Percentiles rank a stretch among this genome's conserved stretches.
Evolutionary conservation across 208 protist genomes (phyloP).

Genomic region (Trypanosoma rangeli): DNA sequence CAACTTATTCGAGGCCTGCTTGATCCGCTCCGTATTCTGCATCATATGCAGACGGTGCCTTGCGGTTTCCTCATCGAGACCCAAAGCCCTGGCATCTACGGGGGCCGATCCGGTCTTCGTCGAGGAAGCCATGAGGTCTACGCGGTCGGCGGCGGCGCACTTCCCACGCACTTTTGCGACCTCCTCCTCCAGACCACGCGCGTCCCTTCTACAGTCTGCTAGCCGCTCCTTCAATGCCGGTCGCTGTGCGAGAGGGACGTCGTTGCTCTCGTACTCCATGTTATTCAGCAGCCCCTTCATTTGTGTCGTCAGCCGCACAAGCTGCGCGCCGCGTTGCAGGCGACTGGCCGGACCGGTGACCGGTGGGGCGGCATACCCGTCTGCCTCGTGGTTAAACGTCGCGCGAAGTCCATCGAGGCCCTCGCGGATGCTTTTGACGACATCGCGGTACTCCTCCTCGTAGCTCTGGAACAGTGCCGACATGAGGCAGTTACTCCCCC

Average conservation of each 20-base stretch:
- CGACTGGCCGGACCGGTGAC: conserved; percentile 57
- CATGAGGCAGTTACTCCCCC: conserved; percentile 28
- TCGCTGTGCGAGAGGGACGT: conserved; percentile 42
- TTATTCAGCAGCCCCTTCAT: conserved; percentile 57
- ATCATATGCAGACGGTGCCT: conserved; percentile 63
- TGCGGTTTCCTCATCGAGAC: conserved; percentile 51
- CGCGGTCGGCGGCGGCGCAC: conserved; percentile 50
- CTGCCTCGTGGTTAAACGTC: conserved; percentile 32
- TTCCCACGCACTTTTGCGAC: conserved; percentile 42
- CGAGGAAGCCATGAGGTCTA: conserved; percentile 41
- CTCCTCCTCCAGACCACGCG: conserved; percentile 39
- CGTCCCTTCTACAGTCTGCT: conserved; percentile 36
- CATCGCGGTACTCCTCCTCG: conserved; percentile 76
- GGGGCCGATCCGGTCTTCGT: conserved; percentile 7
- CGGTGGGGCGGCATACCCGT: conserved; percentile 47
- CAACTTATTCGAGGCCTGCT: conserved; percentile 53
- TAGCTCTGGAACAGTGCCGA: conserved; percentile 64
- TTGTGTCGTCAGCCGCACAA: conserved; percentile 36
- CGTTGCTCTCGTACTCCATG: conserved; percentile 82
- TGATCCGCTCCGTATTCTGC: conserved; percentile 73
- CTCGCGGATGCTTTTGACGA: conserved; percentile 40
- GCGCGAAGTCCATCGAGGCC: conserved; percentile 42
- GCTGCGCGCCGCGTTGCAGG: conserved; percentile 36
- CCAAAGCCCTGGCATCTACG: conserved; percentile 7
- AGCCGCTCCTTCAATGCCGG: conserved; percentile 48